phyloP scores from a whole-genome alignment of 2,329 filamentous ascomycete genomes.

The Aotearoamyces nothofagi region DNA sequence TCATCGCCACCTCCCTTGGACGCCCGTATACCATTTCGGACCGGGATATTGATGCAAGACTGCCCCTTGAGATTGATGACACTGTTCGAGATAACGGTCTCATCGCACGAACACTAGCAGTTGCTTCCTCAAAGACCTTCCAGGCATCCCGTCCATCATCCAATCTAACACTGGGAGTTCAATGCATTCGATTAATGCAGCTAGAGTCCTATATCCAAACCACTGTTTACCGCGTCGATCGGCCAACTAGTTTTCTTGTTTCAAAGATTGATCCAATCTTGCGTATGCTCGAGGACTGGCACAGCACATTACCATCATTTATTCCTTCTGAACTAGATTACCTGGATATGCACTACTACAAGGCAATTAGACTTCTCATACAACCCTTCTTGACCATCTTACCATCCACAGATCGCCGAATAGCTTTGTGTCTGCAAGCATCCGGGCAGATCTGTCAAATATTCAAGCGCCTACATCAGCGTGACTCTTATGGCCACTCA shows the following conservation, averaged over 20 bases:
- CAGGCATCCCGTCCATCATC: constrained; percentile 17
- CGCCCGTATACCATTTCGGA: constrained; percentile 34
- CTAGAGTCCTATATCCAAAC: constrained; percentile 33
- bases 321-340: constrained; percentile 26
- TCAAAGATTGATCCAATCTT: constrained; percentile 30
- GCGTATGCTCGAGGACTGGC: constrained; percentile 30
- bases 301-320: constrained; percentile 19
- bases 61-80: constrained; percentile 29
- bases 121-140: constrained; percentile 17
- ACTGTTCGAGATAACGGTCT: constrained; percentile 20
- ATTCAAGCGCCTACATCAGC: constrained; percentile 26
- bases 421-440: constrained; percentile 25
- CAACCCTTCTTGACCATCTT: constrained; percentile 33
- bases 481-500: constrained; percentile 24
- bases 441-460: constrained; percentile 26
- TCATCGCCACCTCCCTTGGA: constrained; percentile 32
- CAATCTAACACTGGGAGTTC: constrained; percentile 25
- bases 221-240: constrained; percentile 34
- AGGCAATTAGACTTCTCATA: constrained; percentile 31
- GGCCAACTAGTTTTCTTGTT: constrained; percentile 26
- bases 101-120: constrained; percentile 14
- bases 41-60: constrained; percentile 31
- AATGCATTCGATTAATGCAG: constrained; percentile 28
- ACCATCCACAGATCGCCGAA: constrained; percentile 28
- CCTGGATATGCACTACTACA: constrained; percentile 32